These are phyloP conservation scores for Dillenia suffruticosa DNA, from an alignment of 164 flowering plant species.

Conservation along the genomic window DNA sequence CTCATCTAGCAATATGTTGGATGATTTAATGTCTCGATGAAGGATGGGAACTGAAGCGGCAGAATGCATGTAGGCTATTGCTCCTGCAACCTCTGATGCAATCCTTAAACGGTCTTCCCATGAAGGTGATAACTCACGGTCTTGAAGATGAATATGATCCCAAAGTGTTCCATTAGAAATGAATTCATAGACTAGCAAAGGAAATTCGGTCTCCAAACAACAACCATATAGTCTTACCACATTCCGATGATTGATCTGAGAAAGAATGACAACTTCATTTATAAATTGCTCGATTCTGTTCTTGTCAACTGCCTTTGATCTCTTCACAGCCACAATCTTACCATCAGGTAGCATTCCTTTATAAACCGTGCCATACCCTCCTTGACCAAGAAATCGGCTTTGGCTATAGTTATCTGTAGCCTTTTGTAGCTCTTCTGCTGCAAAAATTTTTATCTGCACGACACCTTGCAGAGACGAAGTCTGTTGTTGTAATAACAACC, in stretches of 20 bases:
- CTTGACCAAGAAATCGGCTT: conserved; percentile 1
- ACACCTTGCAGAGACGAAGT: conserved; percentile 2
- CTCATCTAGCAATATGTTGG: conserved; percentile 6
- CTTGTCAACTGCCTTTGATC: neutral
- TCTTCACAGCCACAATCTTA: conserved; percentile 1
- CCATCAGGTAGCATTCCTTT: neutral
- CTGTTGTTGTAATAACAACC: conserved; percentile 7
- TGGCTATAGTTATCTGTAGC: conserved; percentile 5
- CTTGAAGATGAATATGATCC: neutral
- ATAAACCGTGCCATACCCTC: conserved; percentile 2
- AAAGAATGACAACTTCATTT: neutral
- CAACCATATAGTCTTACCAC: conserved; percentile 4
- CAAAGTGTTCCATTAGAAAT: conserved; percentile 5
- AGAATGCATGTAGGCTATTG: conserved; percentile 6
- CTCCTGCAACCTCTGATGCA: conserved; percentile 7
- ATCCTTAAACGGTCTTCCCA: conserved; percentile 5
- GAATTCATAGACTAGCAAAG: neutral
- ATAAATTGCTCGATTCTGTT: neutral
- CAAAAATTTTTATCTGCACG: conserved; percentile 1
- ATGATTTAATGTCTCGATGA: conserved; percentile 7
- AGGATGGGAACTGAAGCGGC: conserved; percentile 2
- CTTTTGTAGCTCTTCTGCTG: conserved; percentile 6
- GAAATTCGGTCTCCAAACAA: conserved; percentile 10
- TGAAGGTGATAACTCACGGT: neutral
- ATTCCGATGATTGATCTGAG: neutral